Conservation (phyloP, 169 alveolate species). For the Miamiensis avidus region DNA sequence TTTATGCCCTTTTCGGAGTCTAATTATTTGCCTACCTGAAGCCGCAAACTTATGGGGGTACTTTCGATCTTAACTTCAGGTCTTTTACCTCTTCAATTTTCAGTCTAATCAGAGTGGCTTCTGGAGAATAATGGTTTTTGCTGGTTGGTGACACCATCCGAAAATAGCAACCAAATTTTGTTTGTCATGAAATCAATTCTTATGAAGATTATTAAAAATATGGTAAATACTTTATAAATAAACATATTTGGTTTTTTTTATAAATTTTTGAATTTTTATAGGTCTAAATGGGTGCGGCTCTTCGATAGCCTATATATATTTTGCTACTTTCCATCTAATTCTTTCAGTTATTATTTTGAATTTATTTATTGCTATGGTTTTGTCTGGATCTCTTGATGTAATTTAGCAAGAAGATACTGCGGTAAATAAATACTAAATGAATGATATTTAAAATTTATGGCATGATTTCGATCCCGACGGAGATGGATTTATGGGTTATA, state of each 20-base stretch:
- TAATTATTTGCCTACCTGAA: constrained; percentile 33
- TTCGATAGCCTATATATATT: constrained; percentile 17
- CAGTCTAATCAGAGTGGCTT: constrained; percentile 35
- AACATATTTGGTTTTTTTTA: not conserved
- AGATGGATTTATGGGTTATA: constrained; percentile 39
- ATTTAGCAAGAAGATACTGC: constrained; percentile 33
- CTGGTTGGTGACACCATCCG: constrained; percentile 14
- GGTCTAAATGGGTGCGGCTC: constrained; percentile 50
- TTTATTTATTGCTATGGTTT: constrained; percentile 33
- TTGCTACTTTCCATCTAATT: constrained; percentile 27
- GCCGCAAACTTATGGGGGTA: constrained; percentile 20
- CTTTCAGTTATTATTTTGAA: constrained; percentile 33
- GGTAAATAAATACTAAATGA: constrained; percentile 26
- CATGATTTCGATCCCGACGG: constrained; percentile 35
- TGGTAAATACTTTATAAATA: constrained; percentile 2
- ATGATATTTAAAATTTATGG: constrained; percentile 36
- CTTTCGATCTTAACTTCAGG: constrained; percentile 41
- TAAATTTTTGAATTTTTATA: not conserved
- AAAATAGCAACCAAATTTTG: constrained; percentile 26
- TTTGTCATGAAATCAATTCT: constrained; percentile 15
- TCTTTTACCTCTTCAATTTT: constrained; percentile 19
- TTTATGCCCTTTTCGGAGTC: constrained; percentile 33
- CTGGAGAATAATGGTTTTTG: constrained; percentile 40
- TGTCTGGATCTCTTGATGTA: constrained; percentile 30
- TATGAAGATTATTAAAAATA: constrained; percentile 16